phyloP scores from a whole-genome alignment of 805 yeast genomes.

The Suhomyces faveliae region DNA sequence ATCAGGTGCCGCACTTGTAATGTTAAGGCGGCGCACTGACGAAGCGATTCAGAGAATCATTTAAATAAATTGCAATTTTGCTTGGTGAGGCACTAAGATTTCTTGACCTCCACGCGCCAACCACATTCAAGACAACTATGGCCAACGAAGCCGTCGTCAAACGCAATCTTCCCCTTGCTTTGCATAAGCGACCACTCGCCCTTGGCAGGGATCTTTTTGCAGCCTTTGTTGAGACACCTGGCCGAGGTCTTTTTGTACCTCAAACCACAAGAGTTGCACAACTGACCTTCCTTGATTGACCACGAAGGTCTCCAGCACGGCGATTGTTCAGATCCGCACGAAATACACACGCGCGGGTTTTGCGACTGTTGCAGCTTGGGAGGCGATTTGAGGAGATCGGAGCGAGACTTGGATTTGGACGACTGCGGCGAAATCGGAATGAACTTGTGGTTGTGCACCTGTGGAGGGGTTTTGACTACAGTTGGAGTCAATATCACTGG shows the following conservation, averaged over 20 bases:
- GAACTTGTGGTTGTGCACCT: constrained; percentile 20
- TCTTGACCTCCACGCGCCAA: constrained; percentile 40
- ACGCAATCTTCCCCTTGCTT: constrained; percentile 52
- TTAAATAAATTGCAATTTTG: background rate
- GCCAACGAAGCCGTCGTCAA: constrained; percentile 41
- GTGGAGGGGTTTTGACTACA: background rate
- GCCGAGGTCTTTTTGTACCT: constrained; percentile 93
- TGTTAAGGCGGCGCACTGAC: background rate
- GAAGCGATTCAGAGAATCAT: background rate
- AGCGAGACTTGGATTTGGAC: constrained; percentile 26
- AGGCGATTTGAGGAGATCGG: constrained; percentile 35
- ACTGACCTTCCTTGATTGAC: constrained; percentile 88
- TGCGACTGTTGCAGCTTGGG: constrained; percentile 22
- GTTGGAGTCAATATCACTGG: constrained; percentile 1
- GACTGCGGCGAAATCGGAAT: constrained; percentile 45
- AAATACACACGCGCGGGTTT: constrained; percentile 66
- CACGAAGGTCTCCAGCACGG: constrained; percentile 99
- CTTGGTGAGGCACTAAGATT: constrained; percentile 4
- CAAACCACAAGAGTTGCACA: constrained; percentile 94
- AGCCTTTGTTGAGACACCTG: constrained; percentile 70
- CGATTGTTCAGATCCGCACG: constrained; percentile 86
- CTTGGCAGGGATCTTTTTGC: constrained; percentile 92
- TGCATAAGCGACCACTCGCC: constrained; percentile 93
- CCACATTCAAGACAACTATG: constrained; percentile 45
- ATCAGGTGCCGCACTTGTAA: background rate